Conservation (phyloP, 495 filamentous ascomycete genomes). For the Glonium stellatum region DNA sequence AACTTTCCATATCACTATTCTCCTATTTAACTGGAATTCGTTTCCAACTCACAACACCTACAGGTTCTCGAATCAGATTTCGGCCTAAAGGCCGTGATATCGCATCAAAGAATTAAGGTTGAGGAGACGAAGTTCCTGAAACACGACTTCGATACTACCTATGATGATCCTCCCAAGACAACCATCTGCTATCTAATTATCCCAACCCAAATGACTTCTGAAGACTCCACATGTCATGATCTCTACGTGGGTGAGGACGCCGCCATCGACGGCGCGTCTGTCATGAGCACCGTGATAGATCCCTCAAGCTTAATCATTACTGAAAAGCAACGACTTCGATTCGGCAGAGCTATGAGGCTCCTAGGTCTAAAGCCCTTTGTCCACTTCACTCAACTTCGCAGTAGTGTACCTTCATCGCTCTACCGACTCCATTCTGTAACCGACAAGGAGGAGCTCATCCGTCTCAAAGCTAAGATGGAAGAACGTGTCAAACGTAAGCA, state of each 20-base stretch:
- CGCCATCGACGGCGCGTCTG: not conserved
- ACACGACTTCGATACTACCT: not conserved
- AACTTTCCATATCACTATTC: not conserved
- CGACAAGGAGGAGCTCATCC: not conserved
- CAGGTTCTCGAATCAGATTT: not conserved
- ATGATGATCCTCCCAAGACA: not conserved
- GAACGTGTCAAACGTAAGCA: not conserved
- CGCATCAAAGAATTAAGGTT: not conserved
- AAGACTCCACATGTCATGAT: not conserved
- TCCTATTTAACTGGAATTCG: not conserved
- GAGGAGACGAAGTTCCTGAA: not conserved
- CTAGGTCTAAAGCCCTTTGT: conserved; percentile 12
- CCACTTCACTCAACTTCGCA: conserved; percentile 10
- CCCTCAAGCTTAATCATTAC: not conserved
- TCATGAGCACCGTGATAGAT: conserved; percentile 2
- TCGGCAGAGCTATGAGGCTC: conserved; percentile 11
- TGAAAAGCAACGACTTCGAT: conserved; percentile 5
- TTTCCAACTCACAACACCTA: not conserved
- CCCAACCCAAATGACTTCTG: not conserved
- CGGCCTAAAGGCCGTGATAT: not conserved
- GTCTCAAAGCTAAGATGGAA: not conserved
- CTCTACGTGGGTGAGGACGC: not conserved
- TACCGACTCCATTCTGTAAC: not conserved
- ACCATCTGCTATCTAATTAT: conserved; percentile 1
- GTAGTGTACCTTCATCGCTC: not conserved